Evolutionary conservation across 768 basidiomycete genomes (phyloP), one percentile per base, ranked within the genome.

Genomic region (Phylloporus sp.): DNA sequence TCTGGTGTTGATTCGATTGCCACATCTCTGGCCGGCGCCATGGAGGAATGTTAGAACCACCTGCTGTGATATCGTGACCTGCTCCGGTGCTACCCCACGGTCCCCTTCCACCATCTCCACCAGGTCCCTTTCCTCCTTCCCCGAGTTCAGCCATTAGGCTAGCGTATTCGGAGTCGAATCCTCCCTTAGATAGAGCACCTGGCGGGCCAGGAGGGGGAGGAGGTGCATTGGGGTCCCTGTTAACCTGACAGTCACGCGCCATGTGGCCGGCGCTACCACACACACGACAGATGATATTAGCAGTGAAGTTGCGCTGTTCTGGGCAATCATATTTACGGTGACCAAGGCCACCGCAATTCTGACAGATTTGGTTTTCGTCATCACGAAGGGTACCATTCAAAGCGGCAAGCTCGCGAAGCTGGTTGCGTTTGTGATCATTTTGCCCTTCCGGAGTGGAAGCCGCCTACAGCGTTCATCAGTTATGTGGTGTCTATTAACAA

Each of bases 321-420:
- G 95, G 94, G 70, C 97, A 99, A 72, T 98, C 97, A 75, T 93
- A 98, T 83, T 97, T 95, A 72, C 95, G 88, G 67, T 97, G 95
- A 53, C 94, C 94, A 58, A 93, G 81, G 47, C 86, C 86, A 65
- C 90, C 92, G 69, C 91, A 95, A 66, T 95, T 95, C 75, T 98
- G 95, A 74, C 97, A 99, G 55, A 97, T 85, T 72, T 99, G 97
- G 66, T 98, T 98, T 76, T 99, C 97, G 69, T 99, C 97, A 65
- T 99, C 97, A 61, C 97, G 94, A 50, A 99, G 85, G 40, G 97
- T 99, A 73, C 97, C 97, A 66, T 99, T 99, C 50, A 99, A 75
- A 18, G 94, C 94, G 16, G 97, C 97, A 41, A 99, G 81, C 69
- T 99, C 97, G 61, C 97, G 91, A 40, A 99, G 84, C 72, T 99